Evolutionary conservation across 352 stramenopile species (phyloP).

Genomic region (Phytophthora pinifolia): DNA sequence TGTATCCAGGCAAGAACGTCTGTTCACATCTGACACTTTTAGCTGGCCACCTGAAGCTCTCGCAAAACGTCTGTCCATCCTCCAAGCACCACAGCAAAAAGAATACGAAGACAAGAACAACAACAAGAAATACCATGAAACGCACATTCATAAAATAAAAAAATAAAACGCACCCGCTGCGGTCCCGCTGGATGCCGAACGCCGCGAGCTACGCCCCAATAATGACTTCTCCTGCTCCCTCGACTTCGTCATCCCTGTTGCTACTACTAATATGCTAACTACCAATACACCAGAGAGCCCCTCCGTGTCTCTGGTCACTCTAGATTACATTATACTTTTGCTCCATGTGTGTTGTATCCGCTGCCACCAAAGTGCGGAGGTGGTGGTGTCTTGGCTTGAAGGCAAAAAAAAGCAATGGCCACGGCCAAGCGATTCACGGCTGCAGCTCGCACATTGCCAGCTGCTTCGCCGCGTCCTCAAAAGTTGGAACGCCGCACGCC

Average conservation of each 20-base stretch:
- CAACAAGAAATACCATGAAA: slow-evolving; percentile 16
- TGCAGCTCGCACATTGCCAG: slow-evolving; percentile 44
- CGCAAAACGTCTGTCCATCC: background rate
- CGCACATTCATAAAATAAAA: slow-evolving; percentile 35
- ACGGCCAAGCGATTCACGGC: slow-evolving; percentile 23
- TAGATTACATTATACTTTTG: slow-evolving; percentile 50
- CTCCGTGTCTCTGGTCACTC: slow-evolving; percentile 32
- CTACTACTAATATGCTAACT: slow-evolving; percentile 33
- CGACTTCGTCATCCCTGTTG: slow-evolving; percentile 24
- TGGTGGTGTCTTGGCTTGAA: slow-evolving; percentile 25
- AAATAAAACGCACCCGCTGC: slow-evolving; percentile 31
- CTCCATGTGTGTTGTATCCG: slow-evolving; percentile 35
- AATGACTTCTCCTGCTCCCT: slow-evolving; percentile 27
- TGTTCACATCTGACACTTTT: slow-evolving; percentile 14
- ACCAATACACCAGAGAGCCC: slow-evolving; percentile 35
- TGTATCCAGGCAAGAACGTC: background rate
- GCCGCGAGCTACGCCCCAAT: slow-evolving; percentile 23
- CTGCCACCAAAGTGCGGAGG: slow-evolving; percentile 25
- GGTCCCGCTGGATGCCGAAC: slow-evolving; percentile 12
- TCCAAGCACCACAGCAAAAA: slow-evolving; percentile 1
- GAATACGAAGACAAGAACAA: slow-evolving; percentile 9
- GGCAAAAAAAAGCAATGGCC: slow-evolving; percentile 13
- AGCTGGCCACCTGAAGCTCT: slow-evolving; percentile 2
- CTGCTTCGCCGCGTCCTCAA: slow-evolving; percentile 47
- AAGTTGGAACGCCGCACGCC: slow-evolving; percentile 34